Evolutionary conservation across 164 flowering plant species (phyloP).

Genomic region (Vitis labrusca): DNA sequence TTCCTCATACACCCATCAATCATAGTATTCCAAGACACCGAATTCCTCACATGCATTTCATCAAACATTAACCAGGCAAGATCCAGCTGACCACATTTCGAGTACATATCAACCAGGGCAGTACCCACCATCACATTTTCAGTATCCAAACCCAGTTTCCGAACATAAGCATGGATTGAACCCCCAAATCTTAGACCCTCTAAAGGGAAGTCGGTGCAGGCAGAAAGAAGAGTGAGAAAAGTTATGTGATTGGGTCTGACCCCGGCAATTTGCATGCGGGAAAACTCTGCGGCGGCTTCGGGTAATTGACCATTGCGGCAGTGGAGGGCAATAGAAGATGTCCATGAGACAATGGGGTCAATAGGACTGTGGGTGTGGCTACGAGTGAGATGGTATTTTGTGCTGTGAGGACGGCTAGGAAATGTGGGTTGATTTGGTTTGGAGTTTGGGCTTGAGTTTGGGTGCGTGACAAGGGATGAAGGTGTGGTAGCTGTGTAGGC

Average conservation of each 20-base stretch:
- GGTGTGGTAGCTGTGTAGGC: constrained; percentile 14
- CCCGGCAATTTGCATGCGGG: constrained; percentile 45
- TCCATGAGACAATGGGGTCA: constrained; percentile 48
- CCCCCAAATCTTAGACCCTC: constrained; percentile 24
- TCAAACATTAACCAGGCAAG: constrained; percentile 46
- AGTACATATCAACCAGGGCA: constrained; percentile 48
- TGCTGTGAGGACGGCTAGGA: constrained; percentile 1
- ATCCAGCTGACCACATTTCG: constrained; percentile 35
- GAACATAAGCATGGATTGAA: constrained; percentile 40
- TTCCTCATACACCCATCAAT: constrained; percentile 63
- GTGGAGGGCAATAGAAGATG: constrained; percentile 47
- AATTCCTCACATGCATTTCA: constrained; percentile 39
- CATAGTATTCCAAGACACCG: constrained; percentile 64
- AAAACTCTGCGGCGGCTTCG: constrained; percentile 37
- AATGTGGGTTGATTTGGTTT: neutral
- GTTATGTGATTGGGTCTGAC: constrained; percentile 54
- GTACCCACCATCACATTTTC: constrained; percentile 57
- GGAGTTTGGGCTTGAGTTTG: constrained; percentile 3
- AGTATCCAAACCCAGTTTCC: constrained; percentile 43
- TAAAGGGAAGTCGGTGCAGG: constrained; percentile 34
- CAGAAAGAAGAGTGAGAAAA: constrained; percentile 53
- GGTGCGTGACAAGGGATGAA: constrained; percentile 6
- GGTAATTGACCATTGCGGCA: constrained; percentile 39
- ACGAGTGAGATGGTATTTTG: constrained; percentile 4
- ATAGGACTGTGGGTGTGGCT: constrained; percentile 12